These are phyloP conservation scores for Termitomyces bulborhizus DNA, from an alignment of 768 basidiomycete genomes.

Conservation along the genomic window DNA sequence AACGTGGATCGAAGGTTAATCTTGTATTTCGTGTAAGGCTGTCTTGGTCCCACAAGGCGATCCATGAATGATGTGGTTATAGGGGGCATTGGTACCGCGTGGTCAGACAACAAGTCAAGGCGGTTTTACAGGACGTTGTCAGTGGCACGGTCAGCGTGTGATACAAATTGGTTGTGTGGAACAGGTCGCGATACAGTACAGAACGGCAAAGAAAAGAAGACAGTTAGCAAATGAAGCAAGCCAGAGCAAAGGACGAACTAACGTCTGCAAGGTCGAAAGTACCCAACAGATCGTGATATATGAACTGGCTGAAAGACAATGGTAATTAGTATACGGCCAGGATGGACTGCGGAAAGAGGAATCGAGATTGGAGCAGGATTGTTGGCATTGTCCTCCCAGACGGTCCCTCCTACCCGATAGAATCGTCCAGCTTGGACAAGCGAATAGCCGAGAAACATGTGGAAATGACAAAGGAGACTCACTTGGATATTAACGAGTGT, in stretches of 20 bases:
- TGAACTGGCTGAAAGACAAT: slow-evolving; percentile 26
- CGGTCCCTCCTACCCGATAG: slow-evolving; percentile 2
- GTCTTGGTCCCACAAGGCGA: slow-evolving; percentile 31
- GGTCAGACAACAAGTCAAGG: slow-evolving; percentile 3
- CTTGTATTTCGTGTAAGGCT: slow-evolving; percentile 41
- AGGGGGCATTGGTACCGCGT: slow-evolving; percentile 7
- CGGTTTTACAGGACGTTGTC: slow-evolving; percentile 9
- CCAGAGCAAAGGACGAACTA: slow-evolving; percentile 20
- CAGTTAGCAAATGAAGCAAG: slow-evolving; percentile 24
- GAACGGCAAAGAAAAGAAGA: slow-evolving; percentile 11
- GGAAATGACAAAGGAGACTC: slow-evolving; percentile 17
- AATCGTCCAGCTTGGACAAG: not conserved
- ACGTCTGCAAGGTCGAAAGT: slow-evolving; percentile 15
- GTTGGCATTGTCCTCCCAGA: slow-evolving; percentile 18
- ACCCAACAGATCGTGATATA: slow-evolving; percentile 22
- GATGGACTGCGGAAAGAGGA: slow-evolving; percentile 7
- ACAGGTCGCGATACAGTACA: slow-evolving; percentile 14
- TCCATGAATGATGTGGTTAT: slow-evolving; percentile 32
- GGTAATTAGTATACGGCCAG: slow-evolving; percentile 12
- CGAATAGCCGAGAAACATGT: slow-evolving; percentile 3
- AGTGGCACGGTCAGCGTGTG: slow-evolving; percentile 7
- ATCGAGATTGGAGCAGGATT: slow-evolving; percentile 17
- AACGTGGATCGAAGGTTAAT: slow-evolving; percentile 25
- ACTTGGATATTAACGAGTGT: slow-evolving; percentile 56
- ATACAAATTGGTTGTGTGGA: slow-evolving; percentile 10